phyloP scores from a whole-genome alignment of 441 rosid genomes.

The Viola pubescens region DNA sequence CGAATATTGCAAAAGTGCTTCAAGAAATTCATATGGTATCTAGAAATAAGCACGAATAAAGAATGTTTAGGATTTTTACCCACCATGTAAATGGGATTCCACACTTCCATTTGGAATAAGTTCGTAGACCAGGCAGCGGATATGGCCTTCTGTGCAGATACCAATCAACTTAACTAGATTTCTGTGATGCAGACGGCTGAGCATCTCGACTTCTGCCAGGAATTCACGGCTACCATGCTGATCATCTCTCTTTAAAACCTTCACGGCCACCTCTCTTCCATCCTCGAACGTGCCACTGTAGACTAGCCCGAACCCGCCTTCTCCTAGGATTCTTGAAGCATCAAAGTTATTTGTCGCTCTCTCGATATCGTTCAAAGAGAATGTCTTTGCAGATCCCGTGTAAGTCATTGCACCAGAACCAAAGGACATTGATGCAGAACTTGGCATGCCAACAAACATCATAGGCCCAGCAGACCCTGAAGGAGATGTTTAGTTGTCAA shows the following conservation, averaged over 20 bases:
- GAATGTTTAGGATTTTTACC: neutral
- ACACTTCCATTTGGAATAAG: slow-evolving; percentile 70
- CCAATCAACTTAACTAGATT: slow-evolving; percentile 63
- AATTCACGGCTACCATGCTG: slow-evolving; percentile 61
- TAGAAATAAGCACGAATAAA: neutral
- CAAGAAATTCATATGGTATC: neutral
- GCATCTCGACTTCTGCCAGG: slow-evolving; percentile 78
- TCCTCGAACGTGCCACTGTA: slow-evolving; percentile 52
- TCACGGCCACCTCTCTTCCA: slow-evolving; percentile 57
- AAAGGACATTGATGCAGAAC: slow-evolving; percentile 28
- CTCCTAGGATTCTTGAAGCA: slow-evolving; percentile 43
- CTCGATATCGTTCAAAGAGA: slow-evolving; percentile 41
- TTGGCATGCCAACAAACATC: slow-evolving; percentile 24
- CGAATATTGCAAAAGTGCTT: neutral
- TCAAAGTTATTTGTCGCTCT: slow-evolving; percentile 51
- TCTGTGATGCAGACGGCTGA: slow-evolving; percentile 69
- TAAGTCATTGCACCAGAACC: slow-evolving; percentile 44
- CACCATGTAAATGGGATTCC: slow-evolving; percentile 69
- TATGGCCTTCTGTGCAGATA: slow-evolving; percentile 43
- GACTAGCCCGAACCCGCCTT: slow-evolving; percentile 75
- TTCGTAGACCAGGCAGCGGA: slow-evolving; percentile 62
- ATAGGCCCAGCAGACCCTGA: slow-evolving; percentile 30
- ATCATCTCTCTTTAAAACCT: slow-evolving; percentile 59
- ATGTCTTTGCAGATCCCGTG: slow-evolving; percentile 54
- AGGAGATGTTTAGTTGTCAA: neutral